These are phyloP conservation scores for Mortierella sp. DNA, from an alignment of 371 early-diverging fungal species.

Conservation along the genomic window DNA sequence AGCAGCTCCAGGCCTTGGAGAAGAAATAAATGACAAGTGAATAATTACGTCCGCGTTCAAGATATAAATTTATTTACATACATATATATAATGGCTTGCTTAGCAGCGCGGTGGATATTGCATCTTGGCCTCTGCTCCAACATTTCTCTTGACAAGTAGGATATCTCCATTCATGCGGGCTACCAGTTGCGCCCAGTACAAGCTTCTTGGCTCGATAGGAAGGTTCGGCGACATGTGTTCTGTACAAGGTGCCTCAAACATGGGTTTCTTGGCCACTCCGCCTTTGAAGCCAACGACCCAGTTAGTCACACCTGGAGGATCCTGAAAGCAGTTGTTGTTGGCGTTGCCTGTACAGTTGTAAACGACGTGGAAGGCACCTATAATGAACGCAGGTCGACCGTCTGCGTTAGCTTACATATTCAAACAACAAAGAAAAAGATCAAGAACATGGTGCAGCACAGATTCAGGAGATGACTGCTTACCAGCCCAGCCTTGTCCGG, in stretches of 20 bases:
- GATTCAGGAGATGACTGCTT: not conserved
- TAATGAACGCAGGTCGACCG: not conserved
- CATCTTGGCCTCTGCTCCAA: constrained; percentile 32
- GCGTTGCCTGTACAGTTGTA: constrained; percentile 37
- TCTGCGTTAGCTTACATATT: not conserved
- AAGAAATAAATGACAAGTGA: constrained; percentile 3
- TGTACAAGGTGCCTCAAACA: constrained; percentile 24
- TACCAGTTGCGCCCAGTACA: constrained; percentile 51
- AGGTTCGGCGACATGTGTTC: not conserved
- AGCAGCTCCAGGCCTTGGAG: constrained; percentile 30
- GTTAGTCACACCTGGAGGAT: constrained; percentile 43
- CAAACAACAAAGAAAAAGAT: not conserved
- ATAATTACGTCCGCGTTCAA: not conserved
- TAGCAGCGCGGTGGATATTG: constrained; percentile 33
- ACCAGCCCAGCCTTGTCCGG: constrained; percentile 58
- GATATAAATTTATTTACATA: not conserved
- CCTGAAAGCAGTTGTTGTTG: constrained; percentile 47
- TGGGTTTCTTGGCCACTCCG: constrained; percentile 10
- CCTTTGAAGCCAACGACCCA: constrained; percentile 53
- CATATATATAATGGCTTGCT: not conserved
- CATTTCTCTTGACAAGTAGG: constrained; percentile 32
- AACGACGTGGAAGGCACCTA: constrained; percentile 53
- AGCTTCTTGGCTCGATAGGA: constrained; percentile 31
- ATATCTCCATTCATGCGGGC: constrained; percentile 34
- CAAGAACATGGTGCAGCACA: not conserved